Evolutionary conservation across 148 eudicot genomes (phyloP), one percentile per base, ranked within the genome.

Genomic region (Vaccinium darrowii): DNA sequence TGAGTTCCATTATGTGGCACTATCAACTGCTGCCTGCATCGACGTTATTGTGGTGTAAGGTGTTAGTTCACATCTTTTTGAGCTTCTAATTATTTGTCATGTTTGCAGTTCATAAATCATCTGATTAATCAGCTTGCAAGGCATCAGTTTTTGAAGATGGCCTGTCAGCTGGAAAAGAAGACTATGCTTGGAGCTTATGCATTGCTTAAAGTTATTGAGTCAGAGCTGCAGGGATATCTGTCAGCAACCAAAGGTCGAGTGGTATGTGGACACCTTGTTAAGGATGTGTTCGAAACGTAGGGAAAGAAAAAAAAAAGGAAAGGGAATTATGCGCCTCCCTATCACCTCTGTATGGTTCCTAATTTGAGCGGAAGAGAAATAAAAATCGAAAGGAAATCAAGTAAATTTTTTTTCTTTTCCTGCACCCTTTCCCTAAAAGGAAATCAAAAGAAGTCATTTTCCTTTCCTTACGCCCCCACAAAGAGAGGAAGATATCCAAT

Each of bases 161-260:
- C 99, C 81, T 97, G 98, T 85, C 98, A 94, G 84, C 76, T 92
- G 92, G 99, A 97, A 91, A 97, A 95, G 92, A 97, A 95, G 94
- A 94, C 98, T 67, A 97, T 95, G 98, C 96, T 95, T 90, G 98
- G 94, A 84, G 99, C 99, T 50, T 97, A 87, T 91, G 93, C 98
- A 73, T 91, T 97, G 86, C 98, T 95, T 80, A 95, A 97, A 90
- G 98, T 94, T 76, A 92, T 97, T 69, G 99, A 97, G 84, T 92
- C 92, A 69, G 99, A 97, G 91, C 93, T 97, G 76, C 98, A 95
- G 78, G 94, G 93, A 27, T 97, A 95, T 90, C 88, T 97, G 47
- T 95, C 95, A 71, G 92, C 99, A 80, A 91, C 96, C 78, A 94
- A 89, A 89, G 93, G 99, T 71, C 93, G 99, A 88, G 96, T 97